A percentile compares a stretch with the other conserved stretches of the same genome.
phyloP scores from a whole-genome alignment of 1,284 basidiomycete species.

The Ustilago shanxiensis region DNA sequence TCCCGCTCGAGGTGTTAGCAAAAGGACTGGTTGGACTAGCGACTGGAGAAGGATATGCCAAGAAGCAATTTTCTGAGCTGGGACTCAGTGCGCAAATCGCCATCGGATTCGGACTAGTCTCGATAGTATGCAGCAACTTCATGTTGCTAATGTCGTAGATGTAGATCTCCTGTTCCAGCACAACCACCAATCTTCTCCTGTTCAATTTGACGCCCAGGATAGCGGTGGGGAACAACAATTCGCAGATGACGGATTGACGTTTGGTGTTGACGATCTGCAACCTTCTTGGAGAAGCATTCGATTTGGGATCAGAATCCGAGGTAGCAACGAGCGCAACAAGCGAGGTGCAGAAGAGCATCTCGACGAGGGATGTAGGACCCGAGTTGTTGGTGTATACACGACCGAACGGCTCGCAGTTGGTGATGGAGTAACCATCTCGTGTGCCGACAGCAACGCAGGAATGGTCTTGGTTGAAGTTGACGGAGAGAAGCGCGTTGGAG shows the following conservation, averaged over 20 bases:
- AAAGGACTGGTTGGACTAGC: constrained; percentile 80
- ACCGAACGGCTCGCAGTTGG: constrained; percentile 97
- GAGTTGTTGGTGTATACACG: constrained; percentile 92
- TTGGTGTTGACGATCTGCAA: constrained; percentile 98
- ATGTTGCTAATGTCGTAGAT: constrained; percentile 99
- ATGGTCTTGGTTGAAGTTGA: constrained; percentile 63
- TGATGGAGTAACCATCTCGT: constrained; percentile 93
- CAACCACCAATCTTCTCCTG: constrained; percentile 92
- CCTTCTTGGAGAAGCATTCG: constrained; percentile 77
- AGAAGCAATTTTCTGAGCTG: constrained; percentile 92
- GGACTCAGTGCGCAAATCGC: constrained; percentile 95
- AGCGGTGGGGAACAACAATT: constrained; percentile 94
- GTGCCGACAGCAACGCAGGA: constrained; percentile 95
- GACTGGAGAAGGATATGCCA: constrained; percentile 94
- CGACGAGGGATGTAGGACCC: constrained; percentile 94
- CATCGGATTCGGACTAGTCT: constrained; percentile 94
- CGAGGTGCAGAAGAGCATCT: constrained; percentile 99
- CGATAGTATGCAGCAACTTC: constrained; percentile 96
- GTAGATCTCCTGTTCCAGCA: constrained; percentile 95
- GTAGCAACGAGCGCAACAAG: constrained; percentile 95
- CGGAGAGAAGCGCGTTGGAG: constrained; percentile 57
- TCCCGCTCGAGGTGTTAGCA: constrained; percentile 47
- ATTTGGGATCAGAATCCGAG: constrained; percentile 77
- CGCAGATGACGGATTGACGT: constrained; percentile 99
- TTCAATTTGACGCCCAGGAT: constrained; percentile 97